Evolutionary conservation across 75 land plant genomes (phyloP).

Genomic region (Ceratopteris richardii): DNA sequence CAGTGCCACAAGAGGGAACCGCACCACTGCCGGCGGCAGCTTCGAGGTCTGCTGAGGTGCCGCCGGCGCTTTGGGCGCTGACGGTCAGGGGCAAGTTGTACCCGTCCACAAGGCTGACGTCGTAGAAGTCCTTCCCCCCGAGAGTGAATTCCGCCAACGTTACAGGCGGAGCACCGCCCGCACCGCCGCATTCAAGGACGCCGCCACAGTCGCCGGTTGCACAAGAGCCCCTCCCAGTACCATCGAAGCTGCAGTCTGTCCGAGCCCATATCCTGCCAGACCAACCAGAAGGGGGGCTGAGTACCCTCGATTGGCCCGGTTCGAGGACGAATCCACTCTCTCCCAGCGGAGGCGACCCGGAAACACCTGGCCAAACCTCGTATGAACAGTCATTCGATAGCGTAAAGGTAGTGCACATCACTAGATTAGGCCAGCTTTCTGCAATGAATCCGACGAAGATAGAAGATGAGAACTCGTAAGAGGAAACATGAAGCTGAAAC

Average conservation of each 20-base stretch:
- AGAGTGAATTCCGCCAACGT: constrained; percentile 83
- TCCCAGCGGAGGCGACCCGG: no score
- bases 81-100: constrained; percentile 69
- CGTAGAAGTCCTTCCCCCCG: constrained; percentile 74
- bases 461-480: no score
- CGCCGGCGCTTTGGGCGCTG: neutral
- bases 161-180: constrained; percentile 60
- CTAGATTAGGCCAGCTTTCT: no score
- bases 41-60: neutral
- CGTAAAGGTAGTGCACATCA: constrained; percentile 21
- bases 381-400: constrained; percentile 22
- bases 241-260: constrained; percentile 5
- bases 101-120: constrained; percentile 83
- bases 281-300: no score
- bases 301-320: no score
- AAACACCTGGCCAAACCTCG: no score
- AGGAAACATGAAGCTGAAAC: no score
- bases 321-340: no score
- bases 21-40: constrained; percentile 23
- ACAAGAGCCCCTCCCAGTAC: constrained; percentile 42
- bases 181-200: constrained; percentile 41
- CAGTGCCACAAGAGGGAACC: constrained; percentile 41
- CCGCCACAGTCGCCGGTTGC: constrained; percentile 78
- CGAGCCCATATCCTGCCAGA: no score
- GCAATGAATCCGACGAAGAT: no score